Base-by-base conservation (phyloP, 2,329 filamentous ascomycete genomes). In the Amphichorda felina region DNA sequence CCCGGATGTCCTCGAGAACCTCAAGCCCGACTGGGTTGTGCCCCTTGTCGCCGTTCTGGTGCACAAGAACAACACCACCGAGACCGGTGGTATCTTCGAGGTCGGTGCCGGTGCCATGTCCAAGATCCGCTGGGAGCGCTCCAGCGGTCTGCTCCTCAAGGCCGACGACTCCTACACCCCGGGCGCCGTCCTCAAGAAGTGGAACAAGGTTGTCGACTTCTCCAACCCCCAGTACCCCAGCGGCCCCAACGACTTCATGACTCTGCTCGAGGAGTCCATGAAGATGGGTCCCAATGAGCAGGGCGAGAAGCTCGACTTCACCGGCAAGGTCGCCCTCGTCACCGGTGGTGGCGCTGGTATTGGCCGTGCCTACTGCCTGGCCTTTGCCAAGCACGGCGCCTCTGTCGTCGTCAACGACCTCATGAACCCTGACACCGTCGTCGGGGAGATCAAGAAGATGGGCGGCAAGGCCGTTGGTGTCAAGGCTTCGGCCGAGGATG, bases 21-120 rank as follows among this genome's bases (percentile, higher is more conserved):
- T 94, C 44, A 87, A 83, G 68, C 91, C 91, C 32, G 86, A 94
- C 43, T 96, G 87, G 87, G 79, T 96, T 41, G 87, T 96, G 32
- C 91, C 91, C 25, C 68, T 96, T 29, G 91, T 96, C 22, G 89
- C 87, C 34, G 79, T 82, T 39, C 70, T 98, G 34, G 82, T 83
- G 30, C 88, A 96, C 72, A 78, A 82, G 53, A 84, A 75, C 50
- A 93, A 91, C 67, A 80, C 72, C 7, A 60, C 64, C 33, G 89
- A 96, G 69, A 89, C 74, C 32, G 91, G 91, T 43, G 70, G 77
- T 41, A 94, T 96, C 57, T 96, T 88, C 59, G 91, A 96, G 64
- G 84, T 83, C 45, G 91, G 91, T 41, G 91, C 84, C 54, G 91
- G 89, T 38, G 86, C 94, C 63, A 66, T 93, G 39, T 84, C 89